These are phyloP conservation scores for Paramecium pentaurelia DNA, from an alignment of 73 alveolate genomes.

Conservation along the genomic window DNA sequence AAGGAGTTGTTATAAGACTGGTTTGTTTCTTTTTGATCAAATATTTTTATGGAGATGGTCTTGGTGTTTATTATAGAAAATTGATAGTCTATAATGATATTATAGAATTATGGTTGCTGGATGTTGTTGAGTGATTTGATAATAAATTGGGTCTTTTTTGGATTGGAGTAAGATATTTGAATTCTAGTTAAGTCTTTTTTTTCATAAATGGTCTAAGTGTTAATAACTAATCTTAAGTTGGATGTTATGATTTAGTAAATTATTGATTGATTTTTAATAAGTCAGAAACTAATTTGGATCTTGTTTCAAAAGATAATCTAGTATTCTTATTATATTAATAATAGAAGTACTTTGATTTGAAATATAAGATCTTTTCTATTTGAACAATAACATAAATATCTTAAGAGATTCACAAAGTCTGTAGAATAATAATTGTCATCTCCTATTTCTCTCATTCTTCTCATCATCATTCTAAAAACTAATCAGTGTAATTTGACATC, in stretches of 20 bases:
- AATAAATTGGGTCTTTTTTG: neutral
- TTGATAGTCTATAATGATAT: neutral
- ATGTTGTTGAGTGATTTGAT: neutral
- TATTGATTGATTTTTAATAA: neutral
- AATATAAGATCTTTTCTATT: neutral
- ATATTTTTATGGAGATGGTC: neutral
- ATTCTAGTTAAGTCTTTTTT: neutral
- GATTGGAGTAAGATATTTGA: neutral
- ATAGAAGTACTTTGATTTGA: neutral
- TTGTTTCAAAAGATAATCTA: neutral
- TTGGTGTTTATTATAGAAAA: neutral
- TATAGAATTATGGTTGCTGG: neutral
- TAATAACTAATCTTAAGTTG: neutral
- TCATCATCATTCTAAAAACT: constrained; percentile 29
- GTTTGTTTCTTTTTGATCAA: neutral
- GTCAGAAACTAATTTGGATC: constrained; percentile 21
- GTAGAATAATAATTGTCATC: constrained; percentile 37
- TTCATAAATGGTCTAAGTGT: neutral
- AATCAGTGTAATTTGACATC: neutral
- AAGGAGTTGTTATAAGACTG: neutral
- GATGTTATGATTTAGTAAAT: neutral
- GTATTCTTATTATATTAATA: neutral
- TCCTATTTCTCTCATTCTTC: constrained; percentile 31
- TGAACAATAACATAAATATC: constrained; percentile 7
- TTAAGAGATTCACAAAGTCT: constrained; percentile 7